Evolutionary conservation across 208 protist genomes (phyloP).

Genomic region (Crithidia brevicula): DNA sequence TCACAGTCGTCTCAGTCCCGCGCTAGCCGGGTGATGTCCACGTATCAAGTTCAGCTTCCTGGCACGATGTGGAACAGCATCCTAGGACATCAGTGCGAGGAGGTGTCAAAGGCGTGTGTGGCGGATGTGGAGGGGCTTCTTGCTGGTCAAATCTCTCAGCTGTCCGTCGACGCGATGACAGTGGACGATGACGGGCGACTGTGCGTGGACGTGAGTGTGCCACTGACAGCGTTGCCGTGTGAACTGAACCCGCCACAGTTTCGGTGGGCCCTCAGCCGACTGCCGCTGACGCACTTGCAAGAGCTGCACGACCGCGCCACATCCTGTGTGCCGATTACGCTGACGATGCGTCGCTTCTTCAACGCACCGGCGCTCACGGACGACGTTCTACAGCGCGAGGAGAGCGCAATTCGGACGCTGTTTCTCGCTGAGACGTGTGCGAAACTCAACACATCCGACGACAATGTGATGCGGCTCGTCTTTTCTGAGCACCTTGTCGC

Average conservation of each 20-base stretch:
- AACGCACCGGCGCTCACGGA: background rate
- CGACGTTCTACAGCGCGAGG: background rate
- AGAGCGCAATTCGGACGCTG: background rate
- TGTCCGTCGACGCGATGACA: conserved; percentile 1
- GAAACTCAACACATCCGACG: conserved; percentile 11
- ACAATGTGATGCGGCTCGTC: conserved; percentile 6
- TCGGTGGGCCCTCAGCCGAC: background rate
- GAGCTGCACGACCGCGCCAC: conserved; percentile 6
- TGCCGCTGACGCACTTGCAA: conserved; percentile 3
- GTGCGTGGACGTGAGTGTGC: conserved; percentile 9
- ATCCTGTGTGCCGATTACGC: background rate
- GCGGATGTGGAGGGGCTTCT: background rate
- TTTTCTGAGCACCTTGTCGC: conserved; percentile 12
- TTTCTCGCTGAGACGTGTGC: conserved; percentile 21
- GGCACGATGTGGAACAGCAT: conserved; percentile 6
- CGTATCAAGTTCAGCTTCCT: conserved; percentile 5
- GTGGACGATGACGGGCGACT: conserved; percentile 6
- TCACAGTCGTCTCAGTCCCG: no score
- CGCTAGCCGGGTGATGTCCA: background rate
- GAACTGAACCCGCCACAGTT: conserved; percentile 12
- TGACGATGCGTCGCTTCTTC: conserved; percentile 26
- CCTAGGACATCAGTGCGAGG: background rate
- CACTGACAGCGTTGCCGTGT: background rate
- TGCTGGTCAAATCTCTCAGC: background rate
- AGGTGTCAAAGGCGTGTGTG: conserved; percentile 1